Base-by-base conservation (phyloP, 805 yeast species). In the Scheffersomyces coipomensis region DNA sequence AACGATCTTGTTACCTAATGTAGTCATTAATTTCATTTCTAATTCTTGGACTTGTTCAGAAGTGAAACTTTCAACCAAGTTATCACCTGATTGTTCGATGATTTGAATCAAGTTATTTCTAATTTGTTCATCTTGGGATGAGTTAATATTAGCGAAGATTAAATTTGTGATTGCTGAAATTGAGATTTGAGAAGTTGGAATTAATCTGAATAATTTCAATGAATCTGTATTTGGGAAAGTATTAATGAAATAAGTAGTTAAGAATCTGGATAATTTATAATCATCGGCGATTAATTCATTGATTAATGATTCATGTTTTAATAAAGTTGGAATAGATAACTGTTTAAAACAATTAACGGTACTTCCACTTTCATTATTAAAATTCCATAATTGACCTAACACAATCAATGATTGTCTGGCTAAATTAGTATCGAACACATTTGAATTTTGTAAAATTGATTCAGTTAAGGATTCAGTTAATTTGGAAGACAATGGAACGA, bases 11-110 rank as follows among this genome's bases (percentile, higher is more conserved):
- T 48, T 51, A 19, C 61, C 50, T 37, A 88, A 61, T 0, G 90
- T 81, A 1, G 84, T 73, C 62, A 87, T 85, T 33, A 88, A 64
- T 38, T 75, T 71, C 71, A 88, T 76, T 64, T 69, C 75, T 48
- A 70, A 60, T 18, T 66, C 73, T 15, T 56, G 45, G 19, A 68
- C 33, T 18, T 53, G 49, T 5, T 39, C 29, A 21, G 48, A 34
- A 10, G 36, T 23, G 38, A 68, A 59, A 23, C 46, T 43, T 11
- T 46, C 50, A n/a, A 43, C 29, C 43, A 64, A 45, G 10, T 37
- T 11, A 27, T 49, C 49, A 39, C 42, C 64, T 23, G 64, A 51
- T 2, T 48, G 41, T 21, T 47, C 41, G 2, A 46, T 43, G 6
- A 46, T 39, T 15, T 42, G 39, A 26, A 46, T 47, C 19, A 50